These are phyloP conservation scores for Periconia digitata DNA, from an alignment of 2,329 filamentous ascomycete species.

Conservation along the genomic window DNA sequence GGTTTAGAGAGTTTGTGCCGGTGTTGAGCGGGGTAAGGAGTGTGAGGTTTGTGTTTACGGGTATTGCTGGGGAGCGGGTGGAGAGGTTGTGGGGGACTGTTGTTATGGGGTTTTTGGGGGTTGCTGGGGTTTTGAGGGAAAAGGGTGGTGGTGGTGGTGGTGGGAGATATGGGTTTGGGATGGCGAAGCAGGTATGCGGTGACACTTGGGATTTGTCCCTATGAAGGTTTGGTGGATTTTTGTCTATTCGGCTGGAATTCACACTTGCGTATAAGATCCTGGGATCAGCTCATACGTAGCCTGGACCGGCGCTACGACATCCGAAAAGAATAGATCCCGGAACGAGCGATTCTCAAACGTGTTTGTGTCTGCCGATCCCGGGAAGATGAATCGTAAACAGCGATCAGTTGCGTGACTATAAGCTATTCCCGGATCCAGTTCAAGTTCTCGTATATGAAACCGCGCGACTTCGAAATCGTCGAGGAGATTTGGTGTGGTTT, in stretches of 20 bases:
- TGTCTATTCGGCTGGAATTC: no score
- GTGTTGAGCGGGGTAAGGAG: not conserved
- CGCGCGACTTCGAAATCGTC: constrained; percentile 9
- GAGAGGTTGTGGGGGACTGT: not conserved
- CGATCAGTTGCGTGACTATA: constrained; percentile 6
- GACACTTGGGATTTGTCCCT: no score
- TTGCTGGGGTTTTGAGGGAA: not conserved
- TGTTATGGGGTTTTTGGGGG: not conserved
- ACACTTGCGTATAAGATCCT: no score
- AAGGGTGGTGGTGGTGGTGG: no score
- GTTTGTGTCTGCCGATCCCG: constrained; percentile 3
- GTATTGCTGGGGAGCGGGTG: not conserved
- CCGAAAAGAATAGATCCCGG: constrained; percentile 1
- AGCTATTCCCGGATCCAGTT: not conserved
- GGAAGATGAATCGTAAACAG: constrained; percentile 7
- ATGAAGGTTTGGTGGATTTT: no score
- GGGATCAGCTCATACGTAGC: constrained; percentile 4
- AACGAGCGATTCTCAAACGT: constrained; percentile 4
- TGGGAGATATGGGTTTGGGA: no score
- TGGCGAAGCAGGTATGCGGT: no score
- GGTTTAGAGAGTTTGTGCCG: not conserved
- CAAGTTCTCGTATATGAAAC: constrained; percentile 2
- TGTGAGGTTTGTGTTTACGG: not conserved
- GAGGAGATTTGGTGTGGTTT: not conserved
- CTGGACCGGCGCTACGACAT: constrained; percentile 8